Conservation (phyloP, 306 rosid genomes). For the Lathyrus aphaca region DNA sequence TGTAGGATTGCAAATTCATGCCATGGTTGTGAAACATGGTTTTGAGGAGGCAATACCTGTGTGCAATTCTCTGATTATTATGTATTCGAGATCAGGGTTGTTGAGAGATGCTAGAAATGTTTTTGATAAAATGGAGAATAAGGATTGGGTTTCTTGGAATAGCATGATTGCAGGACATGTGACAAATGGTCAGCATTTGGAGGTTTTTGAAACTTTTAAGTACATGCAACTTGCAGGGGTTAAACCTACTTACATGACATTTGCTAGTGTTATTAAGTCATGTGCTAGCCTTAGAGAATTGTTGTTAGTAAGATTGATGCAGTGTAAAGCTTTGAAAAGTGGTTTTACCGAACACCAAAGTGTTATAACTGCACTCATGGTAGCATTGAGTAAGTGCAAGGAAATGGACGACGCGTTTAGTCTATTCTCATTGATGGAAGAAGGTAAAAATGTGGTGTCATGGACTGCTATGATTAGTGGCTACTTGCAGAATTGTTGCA, state of each 20-base stretch:
- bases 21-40: constrained; percentile 66
- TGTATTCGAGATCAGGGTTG: constrained; percentile 72
- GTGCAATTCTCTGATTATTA: constrained; percentile 66
- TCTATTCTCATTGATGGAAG: constrained; percentile 55
- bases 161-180: constrained; percentile 74
- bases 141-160: constrained; percentile 77
- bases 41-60: constrained; percentile 52
- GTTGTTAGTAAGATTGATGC: constrained; percentile 60
- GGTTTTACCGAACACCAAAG: constrained; percentile 57
- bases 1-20: constrained; percentile 67
- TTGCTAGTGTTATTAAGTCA: constrained; percentile 62
- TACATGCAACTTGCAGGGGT: constrained; percentile 62
- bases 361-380: constrained; percentile 68
- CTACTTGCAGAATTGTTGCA: constrained; percentile 65
- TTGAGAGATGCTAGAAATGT: constrained; percentile 60
- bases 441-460: constrained; percentile 62
- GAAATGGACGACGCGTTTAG: constrained; percentile 64
- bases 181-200: constrained; percentile 55
- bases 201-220: constrained; percentile 63
- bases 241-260: constrained; percentile 55
- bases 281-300: constrained; percentile 62
- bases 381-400: constrained; percentile 67
- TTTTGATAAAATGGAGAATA: constrained; percentile 59
- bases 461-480: constrained; percentile 95
- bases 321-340: constrained; percentile 61